Conservation (phyloP, 2,329 filamentous ascomycete genomes). For the Simplicillium sp. region DNA sequence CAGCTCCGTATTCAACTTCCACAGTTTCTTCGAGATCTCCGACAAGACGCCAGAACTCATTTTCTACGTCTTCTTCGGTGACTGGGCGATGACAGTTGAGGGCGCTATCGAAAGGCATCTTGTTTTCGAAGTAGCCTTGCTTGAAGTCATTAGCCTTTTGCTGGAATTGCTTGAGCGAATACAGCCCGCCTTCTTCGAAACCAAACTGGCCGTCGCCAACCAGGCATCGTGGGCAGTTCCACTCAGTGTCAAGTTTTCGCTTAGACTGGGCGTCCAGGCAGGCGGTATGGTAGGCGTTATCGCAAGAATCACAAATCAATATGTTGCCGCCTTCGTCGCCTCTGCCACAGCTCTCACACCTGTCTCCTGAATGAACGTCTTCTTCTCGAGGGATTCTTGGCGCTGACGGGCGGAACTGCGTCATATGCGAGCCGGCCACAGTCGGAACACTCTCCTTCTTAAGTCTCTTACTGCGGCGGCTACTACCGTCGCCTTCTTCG, state of each 20-base stretch:
- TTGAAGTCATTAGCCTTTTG: constrained; percentile 95
- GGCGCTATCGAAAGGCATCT: constrained; percentile 79
- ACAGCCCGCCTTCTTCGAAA: constrained; percentile 92
- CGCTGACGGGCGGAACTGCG: constrained; percentile 74
- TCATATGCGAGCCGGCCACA: constrained; percentile 95
- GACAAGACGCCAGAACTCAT: constrained; percentile 93
- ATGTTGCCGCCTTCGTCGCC: constrained; percentile 63
- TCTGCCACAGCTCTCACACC: constrained; percentile 80
- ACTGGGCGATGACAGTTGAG: constrained; percentile 73
- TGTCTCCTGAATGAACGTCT: constrained; percentile 38
- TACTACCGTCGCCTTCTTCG: constrained; percentile 55
- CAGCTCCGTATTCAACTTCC: constrained; percentile 95
- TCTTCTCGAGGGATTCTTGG: constrained; percentile 55
- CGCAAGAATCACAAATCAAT: constrained; percentile 83
- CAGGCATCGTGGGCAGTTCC: constrained; percentile 92
- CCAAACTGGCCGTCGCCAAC: constrained; percentile 96
- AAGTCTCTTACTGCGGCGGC: constrained; percentile 81
- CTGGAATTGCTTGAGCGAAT: constrained; percentile 92
- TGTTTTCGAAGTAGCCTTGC: constrained; percentile 82
- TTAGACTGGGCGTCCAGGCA: constrained; percentile 84
- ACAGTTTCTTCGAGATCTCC: constrained; percentile 91
- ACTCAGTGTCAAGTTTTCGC: constrained; percentile 71
- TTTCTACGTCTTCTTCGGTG: constrained; percentile 90
- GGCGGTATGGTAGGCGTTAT: constrained; percentile 74
- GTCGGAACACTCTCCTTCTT: constrained; percentile 76